These are phyloP conservation scores for Thinopyrum elongatum DNA, from an alignment of 176 grass and related monocot genomes.

Conservation along the genomic window DNA sequence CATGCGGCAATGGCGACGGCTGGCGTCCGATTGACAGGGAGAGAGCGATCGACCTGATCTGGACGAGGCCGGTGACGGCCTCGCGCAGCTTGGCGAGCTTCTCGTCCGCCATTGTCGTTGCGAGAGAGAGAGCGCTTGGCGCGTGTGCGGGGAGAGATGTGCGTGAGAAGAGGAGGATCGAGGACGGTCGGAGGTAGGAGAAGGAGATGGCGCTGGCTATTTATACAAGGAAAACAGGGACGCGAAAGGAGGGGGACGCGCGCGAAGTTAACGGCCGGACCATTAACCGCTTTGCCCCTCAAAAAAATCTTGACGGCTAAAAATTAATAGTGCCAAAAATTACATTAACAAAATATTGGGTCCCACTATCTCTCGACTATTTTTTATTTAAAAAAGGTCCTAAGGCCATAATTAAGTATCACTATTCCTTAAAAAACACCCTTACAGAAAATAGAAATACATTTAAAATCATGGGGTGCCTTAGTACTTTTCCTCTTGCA, in stretches of 20 bases:
- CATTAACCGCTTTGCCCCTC: background rate
- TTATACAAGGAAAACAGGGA: background rate
- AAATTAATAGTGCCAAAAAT: too few relatives aligned
- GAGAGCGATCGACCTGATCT: slow-evolving; percentile 62
- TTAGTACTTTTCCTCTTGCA: too few relatives aligned
- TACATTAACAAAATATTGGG: too few relatives aligned
- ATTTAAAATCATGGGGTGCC: too few relatives aligned
- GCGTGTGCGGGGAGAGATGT: background rate
- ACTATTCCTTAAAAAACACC: too few relatives aligned
- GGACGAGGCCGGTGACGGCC: slow-evolving; percentile 47
- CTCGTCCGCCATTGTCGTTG: slow-evolving; percentile 61
- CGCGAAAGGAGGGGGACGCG: background rate
- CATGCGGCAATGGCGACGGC: background rate
- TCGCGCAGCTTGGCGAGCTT: slow-evolving; percentile 66
- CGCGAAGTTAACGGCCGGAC: background rate
- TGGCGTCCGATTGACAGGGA: too few relatives aligned
- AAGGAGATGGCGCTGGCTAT: slow-evolving; percentile 31
- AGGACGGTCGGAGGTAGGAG: background rate
- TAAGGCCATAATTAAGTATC: too few relatives aligned
- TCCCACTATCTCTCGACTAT: too few relatives aligned
- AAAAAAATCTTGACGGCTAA: too few relatives aligned
- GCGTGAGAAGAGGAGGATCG: background rate
- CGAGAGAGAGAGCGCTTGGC: too few relatives aligned
- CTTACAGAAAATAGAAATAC: too few relatives aligned
- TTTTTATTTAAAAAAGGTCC: too few relatives aligned